Evolutionary conservation across 331 rosid species (phyloP), one percentile per base, ranked within the genome.

Genomic region (Rhamnella rubrinervis): DNA sequence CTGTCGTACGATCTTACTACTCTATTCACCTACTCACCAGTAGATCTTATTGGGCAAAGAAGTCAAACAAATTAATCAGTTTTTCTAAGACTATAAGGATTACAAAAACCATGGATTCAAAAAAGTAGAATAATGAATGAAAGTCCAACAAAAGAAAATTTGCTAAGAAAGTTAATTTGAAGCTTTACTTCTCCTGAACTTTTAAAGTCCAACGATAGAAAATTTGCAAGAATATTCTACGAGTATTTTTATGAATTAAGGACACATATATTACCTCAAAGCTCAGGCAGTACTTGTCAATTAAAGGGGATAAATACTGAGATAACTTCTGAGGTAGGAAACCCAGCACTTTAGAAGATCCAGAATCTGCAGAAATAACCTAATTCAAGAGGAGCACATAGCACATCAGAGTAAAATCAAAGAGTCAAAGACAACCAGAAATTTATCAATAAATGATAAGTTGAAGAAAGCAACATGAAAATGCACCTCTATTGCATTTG

Each of bases 401-500:
- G 44, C 41, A 53, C 79, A 53, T 58, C 14, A 25, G 16, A 71
- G 56, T 55, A 44, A 70, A 19, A 74, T 20, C 65, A 61, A 41
- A 49, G 20, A 31, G 35, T 31, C 35, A 31, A 31, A 31, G 40
- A n/a, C 67, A 66, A 7, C 8, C 0, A 53, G 8, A 31, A 46
- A 12, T 12, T 10, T 28, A 66, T 38, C 5, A 44, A 46, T 16
- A 19, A 51, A 1, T 37, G 40, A 46, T 41, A 59, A 17, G 26
- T 31, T 19, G 71, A 49, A 25, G 26, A 56, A 39, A 9, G 50
- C 15, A 50, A 55, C 37, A 75, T 18, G 56, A 62, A 65, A 21
- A 77, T 7, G 23, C 71, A 93, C 98, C 95, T 93, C 85, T 60
- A 93, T 73, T 59, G 95, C 96, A 73, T 93, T 93, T 53, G 85